phyloP scores from a whole-genome alignment of 495 filamentous ascomycete genomes.

The Xylaria bambusicola region DNA sequence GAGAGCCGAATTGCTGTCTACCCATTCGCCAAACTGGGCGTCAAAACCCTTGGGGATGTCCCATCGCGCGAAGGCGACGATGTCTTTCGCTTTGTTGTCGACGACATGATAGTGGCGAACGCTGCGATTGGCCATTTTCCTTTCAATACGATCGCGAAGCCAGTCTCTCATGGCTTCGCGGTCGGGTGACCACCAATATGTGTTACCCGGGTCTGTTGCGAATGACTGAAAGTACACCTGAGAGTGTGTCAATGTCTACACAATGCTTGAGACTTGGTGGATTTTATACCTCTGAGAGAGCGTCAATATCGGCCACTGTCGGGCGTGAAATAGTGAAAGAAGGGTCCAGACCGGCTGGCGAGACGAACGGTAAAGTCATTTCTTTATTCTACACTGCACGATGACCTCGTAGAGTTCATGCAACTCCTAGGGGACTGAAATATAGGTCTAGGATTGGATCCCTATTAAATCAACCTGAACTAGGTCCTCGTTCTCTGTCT shows the following conservation, averaged over 20 bases:
- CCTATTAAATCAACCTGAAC: no score
- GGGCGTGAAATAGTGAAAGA: constrained; percentile 25
- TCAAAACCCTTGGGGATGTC: constrained; percentile 30
- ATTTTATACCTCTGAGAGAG: background rate
- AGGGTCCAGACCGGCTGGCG: constrained; percentile 11
- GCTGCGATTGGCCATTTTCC: constrained; percentile 24
- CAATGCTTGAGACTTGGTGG: background rate
- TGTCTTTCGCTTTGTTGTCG: constrained; percentile 13
- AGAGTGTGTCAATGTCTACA: background rate
- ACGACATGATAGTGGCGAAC: constrained; percentile 29
- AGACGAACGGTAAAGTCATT: constrained; percentile 15
- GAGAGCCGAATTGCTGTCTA: background rate
- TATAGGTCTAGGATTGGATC: no score
- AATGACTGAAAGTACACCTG: constrained; percentile 28
- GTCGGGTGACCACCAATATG: constrained; percentile 32
- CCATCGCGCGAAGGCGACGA: constrained; percentile 33
- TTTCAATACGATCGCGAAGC: constrained; percentile 23
- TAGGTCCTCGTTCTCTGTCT: no score
- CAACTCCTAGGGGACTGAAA: no score
- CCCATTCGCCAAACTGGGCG: constrained; percentile 25
- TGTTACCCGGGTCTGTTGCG: constrained; percentile 19
- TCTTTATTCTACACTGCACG: no score
- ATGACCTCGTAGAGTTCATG: no score
- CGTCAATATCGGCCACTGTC: constrained; percentile 23
- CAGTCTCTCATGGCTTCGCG: constrained; percentile 25